Conservation (phyloP, 2,329 filamentous ascomycete genomes). For the Bipolaris oryzae region DNA sequence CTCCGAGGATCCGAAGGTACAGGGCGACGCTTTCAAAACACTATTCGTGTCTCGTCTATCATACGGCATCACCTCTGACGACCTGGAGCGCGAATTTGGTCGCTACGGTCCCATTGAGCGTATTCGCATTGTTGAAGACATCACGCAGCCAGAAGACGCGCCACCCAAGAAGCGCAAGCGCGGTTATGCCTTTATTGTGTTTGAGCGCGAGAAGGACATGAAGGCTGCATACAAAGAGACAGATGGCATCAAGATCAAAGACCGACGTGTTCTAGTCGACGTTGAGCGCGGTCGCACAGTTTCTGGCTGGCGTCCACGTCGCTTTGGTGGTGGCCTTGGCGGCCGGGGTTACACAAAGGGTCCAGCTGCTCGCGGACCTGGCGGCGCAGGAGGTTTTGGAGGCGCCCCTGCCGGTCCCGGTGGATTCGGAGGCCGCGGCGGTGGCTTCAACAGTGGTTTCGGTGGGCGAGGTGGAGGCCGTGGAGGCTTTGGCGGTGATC, state of each 20-base stretch:
- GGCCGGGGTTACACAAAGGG: conserved; percentile 92
- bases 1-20: conserved; percentile 81
- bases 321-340: conserved; percentile 89
- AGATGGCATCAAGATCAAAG: conserved; percentile 91
- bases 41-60: conserved; percentile 89
- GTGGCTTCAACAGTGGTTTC: conserved; percentile 58
- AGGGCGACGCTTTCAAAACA: conserved; percentile 93
- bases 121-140: conserved; percentile 85
- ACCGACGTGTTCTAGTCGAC: conserved; percentile 89
- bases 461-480: conserved; percentile 57
- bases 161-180: conserved; percentile 68
- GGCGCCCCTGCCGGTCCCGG: conserved; percentile 60
- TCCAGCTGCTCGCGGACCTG: conserved; percentile 72
- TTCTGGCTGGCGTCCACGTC: conserved; percentile 88
- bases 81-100: conserved; percentile 91
- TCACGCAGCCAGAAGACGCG: conserved; percentile 70
- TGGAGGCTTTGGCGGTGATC: conserved; percentile 56
- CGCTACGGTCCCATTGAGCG: conserved; percentile 93
- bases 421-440: conserved; percentile 58
- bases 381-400: conserved; percentile 65
- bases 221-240: conserved; percentile 92
- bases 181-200: conserved; percentile 96
- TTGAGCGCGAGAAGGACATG: conserved; percentile 97
- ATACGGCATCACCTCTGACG: conserved; percentile 86
- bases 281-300: conserved; percentile 95